A percentile compares a stretch with the other conserved stretches of the same genome.
These are phyloP conservation scores for Starmerella apis DNA, from an alignment of 805 yeast genomes.

Conservation along the genomic window DNA sequence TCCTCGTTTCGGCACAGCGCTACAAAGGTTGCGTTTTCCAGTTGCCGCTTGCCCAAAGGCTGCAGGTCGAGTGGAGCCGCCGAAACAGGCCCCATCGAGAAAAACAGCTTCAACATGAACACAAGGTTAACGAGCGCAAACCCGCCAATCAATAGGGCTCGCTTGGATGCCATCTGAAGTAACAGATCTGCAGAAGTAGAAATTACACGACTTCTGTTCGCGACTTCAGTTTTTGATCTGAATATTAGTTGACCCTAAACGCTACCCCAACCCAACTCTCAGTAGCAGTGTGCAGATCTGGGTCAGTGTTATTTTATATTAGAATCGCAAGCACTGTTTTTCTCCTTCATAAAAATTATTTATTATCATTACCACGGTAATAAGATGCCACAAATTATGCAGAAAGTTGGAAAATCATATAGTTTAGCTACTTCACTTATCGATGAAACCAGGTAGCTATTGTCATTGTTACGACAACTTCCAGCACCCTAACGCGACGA, in stretches of 20 bases:
- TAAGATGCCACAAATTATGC: no score
- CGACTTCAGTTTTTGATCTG: constrained; percentile 1
- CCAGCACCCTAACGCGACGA: neutral
- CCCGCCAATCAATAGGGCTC: constrained; percentile 14
- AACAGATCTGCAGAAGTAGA: neutral
- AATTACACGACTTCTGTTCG: neutral
- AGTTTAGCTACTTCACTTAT: neutral
- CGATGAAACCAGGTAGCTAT: no score
- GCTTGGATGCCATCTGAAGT: constrained; percentile 40
- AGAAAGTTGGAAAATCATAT: no score
- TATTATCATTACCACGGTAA: no score
- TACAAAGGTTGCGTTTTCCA: constrained; percentile 74
- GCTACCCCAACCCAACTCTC: neutral
- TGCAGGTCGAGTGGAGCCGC: neutral
- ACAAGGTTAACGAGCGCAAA: constrained; percentile 12
- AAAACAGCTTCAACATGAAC: constrained; percentile 7
- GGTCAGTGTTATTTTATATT: no score
- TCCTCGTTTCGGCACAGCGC: constrained; percentile 77
- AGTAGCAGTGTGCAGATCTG: neutral
- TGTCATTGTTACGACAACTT: neutral
- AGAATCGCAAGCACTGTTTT: no score
- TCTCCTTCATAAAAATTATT: no score
- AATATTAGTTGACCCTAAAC: neutral
- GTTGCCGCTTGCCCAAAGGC: neutral
- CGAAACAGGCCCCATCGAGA: neutral